phyloP scores from a whole-genome alignment of 176 grass and related monocot genomes.

The Zoysia pacifica region DNA sequence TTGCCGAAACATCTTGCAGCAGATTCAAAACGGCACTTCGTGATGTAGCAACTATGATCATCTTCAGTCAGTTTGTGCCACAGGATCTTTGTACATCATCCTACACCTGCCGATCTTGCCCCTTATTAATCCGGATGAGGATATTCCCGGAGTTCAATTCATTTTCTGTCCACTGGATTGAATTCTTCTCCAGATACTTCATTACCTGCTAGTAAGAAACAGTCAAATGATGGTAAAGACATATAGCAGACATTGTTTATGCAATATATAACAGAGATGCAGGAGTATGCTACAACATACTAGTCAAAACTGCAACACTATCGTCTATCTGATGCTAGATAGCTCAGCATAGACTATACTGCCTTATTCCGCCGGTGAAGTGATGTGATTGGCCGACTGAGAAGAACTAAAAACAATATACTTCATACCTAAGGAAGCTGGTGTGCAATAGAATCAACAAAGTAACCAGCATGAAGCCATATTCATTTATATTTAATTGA shows the following conservation, averaged over 20 bases:
- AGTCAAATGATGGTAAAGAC: conserved; percentile 16
- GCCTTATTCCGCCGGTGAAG: neutral
- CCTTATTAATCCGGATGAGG: conserved; percentile 65
- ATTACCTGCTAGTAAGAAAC: conserved; percentile 51
- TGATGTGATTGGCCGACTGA: neutral
- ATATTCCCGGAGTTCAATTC: conserved; percentile 52
- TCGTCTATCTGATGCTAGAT: neutral
- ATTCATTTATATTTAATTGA: neutral
- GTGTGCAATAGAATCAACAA: neutral
- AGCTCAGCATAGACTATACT: neutral
- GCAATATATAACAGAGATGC: conserved; percentile 1
- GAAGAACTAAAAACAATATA: neutral
- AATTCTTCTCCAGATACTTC: conserved; percentile 75
- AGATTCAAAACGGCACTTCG: conserved; percentile 13
- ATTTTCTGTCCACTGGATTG: conserved; percentile 65
- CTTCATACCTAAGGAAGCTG: neutral
- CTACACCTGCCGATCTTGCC: conserved; percentile 42
- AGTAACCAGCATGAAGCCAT: neutral
- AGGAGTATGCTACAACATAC: neutral
- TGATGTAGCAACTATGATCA: conserved; percentile 20
- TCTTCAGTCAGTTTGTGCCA: conserved; percentile 30
- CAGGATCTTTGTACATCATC: conserved; percentile 14
- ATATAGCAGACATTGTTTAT: neutral
- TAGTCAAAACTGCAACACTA: neutral
- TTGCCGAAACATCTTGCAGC: conserved; percentile 20